phyloP scores from a whole-genome alignment of 2,329 filamentous ascomycete genomes.

The Colletotrichum sp. region DNA sequence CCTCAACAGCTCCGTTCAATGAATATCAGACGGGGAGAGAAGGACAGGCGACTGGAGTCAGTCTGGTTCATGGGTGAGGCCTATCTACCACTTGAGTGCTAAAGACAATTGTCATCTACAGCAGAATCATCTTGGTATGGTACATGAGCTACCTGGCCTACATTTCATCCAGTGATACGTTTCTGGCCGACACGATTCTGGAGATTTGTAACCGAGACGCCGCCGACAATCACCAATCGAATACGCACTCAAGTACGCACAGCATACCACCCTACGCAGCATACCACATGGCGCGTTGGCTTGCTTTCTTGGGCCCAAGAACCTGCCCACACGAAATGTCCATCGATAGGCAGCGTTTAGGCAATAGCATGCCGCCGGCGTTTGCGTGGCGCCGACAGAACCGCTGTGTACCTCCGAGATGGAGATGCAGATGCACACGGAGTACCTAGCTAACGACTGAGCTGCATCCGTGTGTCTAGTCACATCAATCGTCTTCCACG shows the following conservation, averaged over 20 bases:
- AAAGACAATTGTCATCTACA: neutral
- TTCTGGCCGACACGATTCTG: neutral
- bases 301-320: neutral
- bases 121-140: neutral
- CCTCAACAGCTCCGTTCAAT: neutral
- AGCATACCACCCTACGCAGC: neutral
- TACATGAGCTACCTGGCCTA: neutral
- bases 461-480: neutral
- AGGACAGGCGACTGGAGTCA: neutral
- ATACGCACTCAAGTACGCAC: neutral
- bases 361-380: neutral
- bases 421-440: neutral
- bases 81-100: neutral
- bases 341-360: neutral
- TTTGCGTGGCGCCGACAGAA: neutral
- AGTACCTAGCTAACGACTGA: neutral
- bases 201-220: neutral
- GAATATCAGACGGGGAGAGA: neutral
- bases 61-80: neutral
- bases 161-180: neutral
- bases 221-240: neutral
- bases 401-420: neutral
- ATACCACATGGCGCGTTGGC: neutral
- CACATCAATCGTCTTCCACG: conserved; percentile 14
- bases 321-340: neutral